These are phyloP conservation scores for Fistulinella prunicolor DNA, from an alignment of 768 basidiomycete genomes.

Conservation along the genomic window DNA sequence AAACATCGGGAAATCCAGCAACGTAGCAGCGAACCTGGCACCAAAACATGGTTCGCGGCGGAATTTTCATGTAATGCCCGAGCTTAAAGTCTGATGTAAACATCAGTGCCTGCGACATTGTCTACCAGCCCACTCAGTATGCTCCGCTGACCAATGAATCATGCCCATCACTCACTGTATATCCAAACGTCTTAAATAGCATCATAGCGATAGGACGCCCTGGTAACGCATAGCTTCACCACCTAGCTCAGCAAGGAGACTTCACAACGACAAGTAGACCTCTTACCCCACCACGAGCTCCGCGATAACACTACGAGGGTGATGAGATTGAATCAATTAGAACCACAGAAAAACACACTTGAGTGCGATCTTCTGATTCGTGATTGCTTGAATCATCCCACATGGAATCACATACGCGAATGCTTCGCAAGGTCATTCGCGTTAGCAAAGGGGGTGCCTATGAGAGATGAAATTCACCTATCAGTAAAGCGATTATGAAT, in stretches of 20 bases:
- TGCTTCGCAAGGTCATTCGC: conserved; percentile 23
- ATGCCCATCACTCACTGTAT: conserved; percentile 41
- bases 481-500: conserved; percentile 65
- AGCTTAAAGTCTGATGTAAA: conserved; percentile 81
- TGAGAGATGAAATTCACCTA: conserved; percentile 34
- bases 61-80: conserved; percentile 62
- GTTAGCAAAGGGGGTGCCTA: neutral
- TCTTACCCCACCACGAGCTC: conserved; percentile 70
- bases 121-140: conserved; percentile 8
- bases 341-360: conserved; percentile 31
- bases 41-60: conserved; percentile 71
- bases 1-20: neutral
- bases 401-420: conserved; percentile 49
- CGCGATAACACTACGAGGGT: conserved; percentile 54
- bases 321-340: conserved; percentile 1
- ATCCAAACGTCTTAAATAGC: conserved; percentile 85
- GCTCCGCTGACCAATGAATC: neutral
- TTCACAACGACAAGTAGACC: neutral
- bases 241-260: neutral
- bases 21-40: conserved; percentile 44
- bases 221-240: conserved; percentile 57
- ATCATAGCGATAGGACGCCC: conserved; percentile 79
- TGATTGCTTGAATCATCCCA: conserved; percentile 66
- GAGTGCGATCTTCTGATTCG: conserved; percentile 76
- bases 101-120: conserved; percentile 48